Conservation (phyloP, 164 flowering plant genomes). For the Stephania japonica region DNA sequence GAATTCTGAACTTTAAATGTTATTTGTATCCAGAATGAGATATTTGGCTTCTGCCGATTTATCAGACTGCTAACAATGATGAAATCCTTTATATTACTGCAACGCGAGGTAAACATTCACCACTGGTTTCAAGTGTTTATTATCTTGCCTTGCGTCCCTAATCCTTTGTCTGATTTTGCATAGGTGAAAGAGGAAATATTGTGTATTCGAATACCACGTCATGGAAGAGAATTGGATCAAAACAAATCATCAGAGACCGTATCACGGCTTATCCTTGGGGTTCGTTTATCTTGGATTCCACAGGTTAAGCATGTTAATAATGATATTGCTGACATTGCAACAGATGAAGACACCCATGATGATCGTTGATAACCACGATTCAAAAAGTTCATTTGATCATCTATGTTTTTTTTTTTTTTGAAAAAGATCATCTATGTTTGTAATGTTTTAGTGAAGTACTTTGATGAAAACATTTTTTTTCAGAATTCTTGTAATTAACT, state of each 20-base stretch:
- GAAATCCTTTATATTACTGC: slow-evolving; percentile 59
- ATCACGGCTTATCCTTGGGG: too few relatives aligned
- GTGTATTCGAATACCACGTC: slow-evolving; percentile 58
- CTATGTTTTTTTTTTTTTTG: too few relatives aligned
- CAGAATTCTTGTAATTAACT: too few relatives aligned
- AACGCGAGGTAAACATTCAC: slow-evolving; percentile 44
- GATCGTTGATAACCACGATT: too few relatives aligned
- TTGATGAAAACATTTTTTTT: too few relatives aligned
- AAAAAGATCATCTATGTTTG: too few relatives aligned
- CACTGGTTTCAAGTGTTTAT: background rate
- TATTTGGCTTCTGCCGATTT: slow-evolving; percentile 70
- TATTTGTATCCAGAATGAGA: slow-evolving; percentile 54
- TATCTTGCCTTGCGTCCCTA: slow-evolving; percentile 6
- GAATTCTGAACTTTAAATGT: background rate
- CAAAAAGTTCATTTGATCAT: too few relatives aligned
- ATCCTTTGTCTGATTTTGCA: slow-evolving; percentile 7
- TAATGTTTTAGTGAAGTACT: too few relatives aligned
- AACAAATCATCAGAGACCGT: slow-evolving; percentile 52
- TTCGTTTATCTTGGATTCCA: too few relatives aligned
- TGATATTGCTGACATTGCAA: too few relatives aligned
- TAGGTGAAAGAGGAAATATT: slow-evolving; percentile 65
- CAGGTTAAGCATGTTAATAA: too few relatives aligned
- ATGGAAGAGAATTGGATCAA: slow-evolving; percentile 63
- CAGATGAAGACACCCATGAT: too few relatives aligned
- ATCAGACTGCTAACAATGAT: slow-evolving; percentile 31